Base-by-base conservation (phyloP, 108 stramenopile species). In the Cyclotella baltica region DNA sequence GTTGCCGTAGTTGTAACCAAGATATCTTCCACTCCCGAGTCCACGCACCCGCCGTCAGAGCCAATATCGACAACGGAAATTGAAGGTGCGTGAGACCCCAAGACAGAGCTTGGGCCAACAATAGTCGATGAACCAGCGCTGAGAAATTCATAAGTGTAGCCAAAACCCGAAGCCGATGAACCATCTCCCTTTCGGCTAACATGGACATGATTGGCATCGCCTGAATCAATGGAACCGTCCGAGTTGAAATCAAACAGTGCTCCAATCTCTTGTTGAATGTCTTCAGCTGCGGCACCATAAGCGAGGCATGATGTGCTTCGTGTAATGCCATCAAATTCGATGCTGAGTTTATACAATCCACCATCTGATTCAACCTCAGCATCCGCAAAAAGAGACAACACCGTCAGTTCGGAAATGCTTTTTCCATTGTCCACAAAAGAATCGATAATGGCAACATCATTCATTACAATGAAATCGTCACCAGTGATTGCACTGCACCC, bases 101-200 rank as follows among this genome's bases (percentile, higher is more conserved):
- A 73, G 13, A 89, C 88, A 11, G 82, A 67, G 62, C 83, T 86
- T 28, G 81, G 48, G 15, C 87, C 88, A 66, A 63, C 64, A 31
- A 55, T 55, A 47, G 58, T 58, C 0, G 16, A 23, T 19, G 83
- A 78, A 34, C 80, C 84, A 8, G 47, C 72, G 56, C 78, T 80
- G 25, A 61, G 56, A 43, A 93, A 62, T 37, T 75, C 69, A 77
- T 93, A 93, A 19, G 57, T 52, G 74, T 88, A 93, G 10, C 92
- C 92, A 65, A 85, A 90, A n/a, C 92, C 92, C 38, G 70, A 88
- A 19, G 72, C 47, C 2, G 67, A 59, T 33, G 67, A 62, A 4
- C 89, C 92, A 61, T 93, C 90, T 18, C 92, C 92, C 58, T 57
- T 40, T 25, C 86, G 81, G 62, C 65, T 71, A 3, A 94, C 89